These are phyloP conservation scores for Aspergillus felis DNA, from an alignment of 2,329 filamentous ascomycete species.

Conservation along the genomic window DNA sequence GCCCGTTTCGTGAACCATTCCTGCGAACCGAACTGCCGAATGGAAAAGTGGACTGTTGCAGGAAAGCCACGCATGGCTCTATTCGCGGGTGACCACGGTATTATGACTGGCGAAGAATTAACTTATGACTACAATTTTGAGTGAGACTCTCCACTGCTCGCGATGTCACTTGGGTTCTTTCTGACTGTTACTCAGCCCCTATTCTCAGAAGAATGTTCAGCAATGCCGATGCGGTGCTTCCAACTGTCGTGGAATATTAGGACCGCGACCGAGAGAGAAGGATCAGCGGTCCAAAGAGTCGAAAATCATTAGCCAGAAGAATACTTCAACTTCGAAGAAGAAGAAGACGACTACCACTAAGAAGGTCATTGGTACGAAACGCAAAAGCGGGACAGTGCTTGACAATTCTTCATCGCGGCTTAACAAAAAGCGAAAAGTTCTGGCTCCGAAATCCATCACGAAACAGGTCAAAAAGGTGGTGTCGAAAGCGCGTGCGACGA, in stretches of 20 bases:
- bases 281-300: slow-evolving; percentile 30
- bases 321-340: slow-evolving; percentile 17
- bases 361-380: slow-evolving; percentile 27
- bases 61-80: slow-evolving; percentile 94
- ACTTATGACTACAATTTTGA: slow-evolving; percentile 88
- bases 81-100: slow-evolving; percentile 83
- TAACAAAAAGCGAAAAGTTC: slow-evolving; percentile 31
- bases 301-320: slow-evolving; percentile 22
- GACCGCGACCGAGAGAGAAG: slow-evolving; percentile 52
- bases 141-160: slow-evolving; percentile 36
- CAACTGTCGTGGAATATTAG: slow-evolving; percentile 60
- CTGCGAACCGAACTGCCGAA: slow-evolving; percentile 91
- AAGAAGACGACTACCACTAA: slow-evolving; percentile 14
- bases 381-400: slow-evolving; percentile 26
- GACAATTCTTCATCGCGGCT: slow-evolving; percentile 24
- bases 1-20: slow-evolving; percentile 98
- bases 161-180: background rate
- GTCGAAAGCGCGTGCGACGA: slow-evolving; percentile 19
- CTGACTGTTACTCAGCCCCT: slow-evolving; percentile 40
- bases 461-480: slow-evolving; percentile 29
- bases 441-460: slow-evolving; percentile 28
- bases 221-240: slow-evolving; percentile 59
- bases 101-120: slow-evolving; percentile 92
- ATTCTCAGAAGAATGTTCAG: slow-evolving; percentile 61
- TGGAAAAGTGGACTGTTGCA: slow-evolving; percentile 96